These are phyloP conservation scores for Psilocybe azurescens DNA, from an alignment of 768 basidiomycete species.

Conservation along the genomic window DNA sequence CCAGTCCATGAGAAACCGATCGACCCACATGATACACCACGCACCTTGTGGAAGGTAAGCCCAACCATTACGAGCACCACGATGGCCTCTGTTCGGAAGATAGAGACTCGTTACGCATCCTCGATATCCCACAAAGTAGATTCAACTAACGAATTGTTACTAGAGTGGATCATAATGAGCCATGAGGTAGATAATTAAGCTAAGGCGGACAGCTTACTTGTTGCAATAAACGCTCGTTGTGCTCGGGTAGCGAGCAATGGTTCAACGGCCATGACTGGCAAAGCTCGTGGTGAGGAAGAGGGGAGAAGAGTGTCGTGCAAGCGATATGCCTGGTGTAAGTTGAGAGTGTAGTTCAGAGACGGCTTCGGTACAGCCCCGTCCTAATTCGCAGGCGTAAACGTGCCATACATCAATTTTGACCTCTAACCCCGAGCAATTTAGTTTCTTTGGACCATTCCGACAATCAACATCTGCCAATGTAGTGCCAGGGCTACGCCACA, in stretches of 20 bases:
- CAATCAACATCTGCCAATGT: neutral
- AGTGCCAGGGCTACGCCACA: neutral
- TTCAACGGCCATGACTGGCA: constrained; percentile 64
- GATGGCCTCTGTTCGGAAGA: constrained; percentile 61
- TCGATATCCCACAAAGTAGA: neutral
- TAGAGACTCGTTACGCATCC: neutral
- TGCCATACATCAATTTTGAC: constrained; percentile 6
- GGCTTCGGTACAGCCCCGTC: constrained; percentile 6
- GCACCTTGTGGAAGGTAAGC: constrained; percentile 68
- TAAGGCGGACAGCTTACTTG: constrained; percentile 55
- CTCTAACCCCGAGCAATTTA: neutral
- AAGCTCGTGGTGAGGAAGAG: constrained; percentile 9
- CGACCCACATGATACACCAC: constrained; percentile 24
- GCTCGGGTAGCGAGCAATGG: constrained; percentile 74
- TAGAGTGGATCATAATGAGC: constrained; percentile 28
- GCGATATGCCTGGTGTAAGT: constrained; percentile 4
- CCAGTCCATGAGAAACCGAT: neutral
- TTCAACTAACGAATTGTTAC: constrained; percentile 65
- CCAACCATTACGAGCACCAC: constrained; percentile 78
- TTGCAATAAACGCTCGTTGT: constrained; percentile 73
- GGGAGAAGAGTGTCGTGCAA: constrained; percentile 15
- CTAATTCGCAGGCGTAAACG: neutral
- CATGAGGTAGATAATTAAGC: constrained; percentile 9
- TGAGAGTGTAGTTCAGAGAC: neutral
- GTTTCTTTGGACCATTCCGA: neutral